Conservation (phyloP, 1,284 basidiomycete species). For the Naganishia liquefaciens region DNA sequence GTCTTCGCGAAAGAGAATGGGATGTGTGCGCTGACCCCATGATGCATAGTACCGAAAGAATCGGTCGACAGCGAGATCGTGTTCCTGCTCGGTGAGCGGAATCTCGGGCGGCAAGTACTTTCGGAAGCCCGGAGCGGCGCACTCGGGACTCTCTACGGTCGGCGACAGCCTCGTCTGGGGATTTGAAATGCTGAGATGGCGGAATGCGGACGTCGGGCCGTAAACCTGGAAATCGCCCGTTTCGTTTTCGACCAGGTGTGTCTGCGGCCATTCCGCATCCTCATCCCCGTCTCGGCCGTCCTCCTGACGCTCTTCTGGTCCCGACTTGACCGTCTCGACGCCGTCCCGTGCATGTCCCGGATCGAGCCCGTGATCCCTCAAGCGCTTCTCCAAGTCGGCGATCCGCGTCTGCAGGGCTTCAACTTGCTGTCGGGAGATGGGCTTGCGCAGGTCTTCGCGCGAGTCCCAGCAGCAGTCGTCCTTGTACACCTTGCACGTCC, state of each 20-base stretch:
- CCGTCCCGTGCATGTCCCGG: slow-evolving; percentile 10
- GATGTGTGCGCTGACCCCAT: slow-evolving; percentile 41
- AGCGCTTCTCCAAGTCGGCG: slow-evolving; percentile 38
- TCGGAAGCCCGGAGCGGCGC: slow-evolving; percentile 32
- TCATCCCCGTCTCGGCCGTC: neutral
- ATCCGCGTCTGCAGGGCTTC: slow-evolving; percentile 39
- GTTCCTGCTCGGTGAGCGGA: slow-evolving; percentile 37
- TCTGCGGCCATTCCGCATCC: slow-evolving; percentile 23
- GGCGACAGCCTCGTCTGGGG: slow-evolving; percentile 20
- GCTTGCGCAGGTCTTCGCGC: slow-evolving; percentile 40
- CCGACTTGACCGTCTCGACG: neutral
- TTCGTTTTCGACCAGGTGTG: slow-evolving; percentile 37
- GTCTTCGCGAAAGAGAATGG: slow-evolving; percentile 37
- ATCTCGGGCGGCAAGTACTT: slow-evolving; percentile 38
- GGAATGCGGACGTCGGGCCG: slow-evolving; percentile 41
- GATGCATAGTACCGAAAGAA: slow-evolving; percentile 41
- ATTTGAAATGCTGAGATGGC: slow-evolving; percentile 37
- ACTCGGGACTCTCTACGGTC: slow-evolving; percentile 11
- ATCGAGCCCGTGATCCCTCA: slow-evolving; percentile 37
- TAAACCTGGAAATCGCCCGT: slow-evolving; percentile 40
- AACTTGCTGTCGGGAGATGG: slow-evolving; percentile 39
- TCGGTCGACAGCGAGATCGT: slow-evolving; percentile 36
- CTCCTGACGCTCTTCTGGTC: neutral
- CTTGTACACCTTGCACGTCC: slow-evolving; percentile 45
- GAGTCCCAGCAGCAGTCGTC: slow-evolving; percentile 42